Evolutionary conservation across 331 rosid genomes (phyloP), one percentile per base, ranked within the genome.

Genomic region (Telfairia occidentalis): DNA sequence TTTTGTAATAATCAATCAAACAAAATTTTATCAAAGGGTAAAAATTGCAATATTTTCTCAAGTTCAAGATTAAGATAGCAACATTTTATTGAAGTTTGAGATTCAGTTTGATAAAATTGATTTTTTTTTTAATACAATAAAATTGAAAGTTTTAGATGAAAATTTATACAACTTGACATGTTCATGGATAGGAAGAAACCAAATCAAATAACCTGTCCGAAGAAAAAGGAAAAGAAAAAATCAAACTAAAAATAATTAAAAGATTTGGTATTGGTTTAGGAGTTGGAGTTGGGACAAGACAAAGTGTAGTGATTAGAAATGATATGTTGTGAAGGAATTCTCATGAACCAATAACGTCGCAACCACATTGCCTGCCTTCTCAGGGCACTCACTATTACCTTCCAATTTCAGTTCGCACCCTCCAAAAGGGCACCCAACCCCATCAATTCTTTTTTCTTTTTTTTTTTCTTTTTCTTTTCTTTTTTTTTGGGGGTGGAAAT

Each of bases 281-380:
- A 29, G 19, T 5, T 29, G 3, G 12, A n/a, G n/a, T n/a, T n/a
- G n/a, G 71, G 70, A 61, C 1, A 61, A 32, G 69, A 30, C 15
- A 32, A 60, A n/a, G n/a, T n/a, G 43, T 2, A 32, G 67, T 18
- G 21, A 60, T 9, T 9, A 34, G 18, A 19, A 8, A 64, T 37
- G 50, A 37, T 9, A 21, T 37, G 4, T 10, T 15, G 2, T 7
- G n/a, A 38, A 40, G 19, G 55, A 67, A 23, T 66, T 15, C 34
- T 77, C 57, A 77, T 21, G 58, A 49, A 21, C 60, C 80, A 71
- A 64, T 32, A 73, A 81, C 71, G 81, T 82, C 84, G 23, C 83
- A 63, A 53, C 75, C 76, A 70, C 38, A 28, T 21, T 79, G 84
- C 84, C 86, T 77, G 32, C 32, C 38, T 48, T 75, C 35, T 49